Base-by-base conservation (phyloP, 495 filamentous ascomycete genomes). In the Penicillium longicatenatum region DNA sequence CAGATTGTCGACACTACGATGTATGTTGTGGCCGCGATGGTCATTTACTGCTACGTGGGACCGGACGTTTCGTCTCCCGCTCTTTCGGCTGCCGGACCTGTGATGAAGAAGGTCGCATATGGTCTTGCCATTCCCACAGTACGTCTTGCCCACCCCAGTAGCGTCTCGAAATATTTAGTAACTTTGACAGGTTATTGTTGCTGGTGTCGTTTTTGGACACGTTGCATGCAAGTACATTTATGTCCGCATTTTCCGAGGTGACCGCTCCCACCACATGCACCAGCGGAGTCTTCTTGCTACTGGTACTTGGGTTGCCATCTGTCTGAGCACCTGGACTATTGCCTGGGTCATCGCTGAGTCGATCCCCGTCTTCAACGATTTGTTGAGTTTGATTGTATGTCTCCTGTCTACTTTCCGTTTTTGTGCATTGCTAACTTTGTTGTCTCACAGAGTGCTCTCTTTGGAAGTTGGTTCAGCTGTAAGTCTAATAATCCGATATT, bases 1-100 rank as follows among this genome's bases (percentile, higher is more conserved):
- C 86, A 88, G 57, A 52, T 77, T 33, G 78, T 81, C 42, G 86
- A 89, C 60, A 86, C 83, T 21, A 58, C 76, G 50, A 80, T 91
- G 43, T 92, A 93, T 67, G 82, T 86, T 17, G 57, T 89, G 21
- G 82, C 86, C 0, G 84, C 84, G 1, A 79, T 85, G 9, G 73
- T 91, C 19, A 85, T 91, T 55, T 93, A 92, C 74, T 71, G 69
- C 64, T 93, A 84, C 65, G 84, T 85, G 2, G 90, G 91, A 19
- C 68, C 70, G 1, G 70, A 74, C n/a, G 90, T 93, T 41, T 60
- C 73, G 6, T 86, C 85, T 1, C 90, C 90, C 0, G 89, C 89
- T 4, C 79, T 93, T 0, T 80, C 85, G 16, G 86, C 86, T 0
- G 84, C 88, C 9, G 79, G 83, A 11, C 72, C 75, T 1, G 26